Base-by-base conservation (phyloP, 257 asterid species). In the Solanum sitiens region DNA sequence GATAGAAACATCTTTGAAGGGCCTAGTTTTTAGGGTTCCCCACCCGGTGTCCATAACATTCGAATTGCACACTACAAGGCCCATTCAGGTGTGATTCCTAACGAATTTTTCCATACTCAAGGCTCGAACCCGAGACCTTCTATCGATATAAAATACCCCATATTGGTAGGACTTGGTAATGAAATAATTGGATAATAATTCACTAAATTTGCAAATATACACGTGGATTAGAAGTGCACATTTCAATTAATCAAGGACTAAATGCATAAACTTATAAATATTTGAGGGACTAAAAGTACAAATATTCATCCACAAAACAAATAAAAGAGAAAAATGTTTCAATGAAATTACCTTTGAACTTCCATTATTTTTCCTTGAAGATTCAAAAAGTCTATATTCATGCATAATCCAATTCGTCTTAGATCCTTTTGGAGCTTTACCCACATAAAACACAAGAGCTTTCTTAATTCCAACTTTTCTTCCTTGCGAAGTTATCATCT, bases 361-460 rank as follows among this genome's bases (percentile, higher is more conserved):
- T 23, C 95, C 95, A 86, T 45, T 92, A 86, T 45, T 92, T 89
- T 93, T 93, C 33, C 86, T 87, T 0, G 92, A 87, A 21, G 98
- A 85, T 53, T 94, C 94, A 14, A 92, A 92, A 16, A 95, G 92
- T 40, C 98, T 45, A 84, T 95, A 96, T 72, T 96, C 99, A 53
- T 96, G 99, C 99, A 96, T 96, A 86, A 96, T 96, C 99, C 99
- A 96, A 67, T 96, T 95, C 0, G 99, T 96, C 47, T 96, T 96
- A 16, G 94, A 92, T 47, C 99, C 99, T 89, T 95, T 96, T 0
- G 99, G 99, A 11, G 99, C 99, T 90, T 96, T 96, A 4, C 99
- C 99, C 11, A 95, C 88, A 86, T 96, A 96, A 82, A 96, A 96
- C 72, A 96, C 99, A 1, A 96, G 96, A 2, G 99, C 98, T 82